A percentile compares a stretch with the other conserved stretches of the same genome.
phyloP scores from a whole-genome alignment of 306 rosid genomes.

The Inga oerstediana region DNA sequence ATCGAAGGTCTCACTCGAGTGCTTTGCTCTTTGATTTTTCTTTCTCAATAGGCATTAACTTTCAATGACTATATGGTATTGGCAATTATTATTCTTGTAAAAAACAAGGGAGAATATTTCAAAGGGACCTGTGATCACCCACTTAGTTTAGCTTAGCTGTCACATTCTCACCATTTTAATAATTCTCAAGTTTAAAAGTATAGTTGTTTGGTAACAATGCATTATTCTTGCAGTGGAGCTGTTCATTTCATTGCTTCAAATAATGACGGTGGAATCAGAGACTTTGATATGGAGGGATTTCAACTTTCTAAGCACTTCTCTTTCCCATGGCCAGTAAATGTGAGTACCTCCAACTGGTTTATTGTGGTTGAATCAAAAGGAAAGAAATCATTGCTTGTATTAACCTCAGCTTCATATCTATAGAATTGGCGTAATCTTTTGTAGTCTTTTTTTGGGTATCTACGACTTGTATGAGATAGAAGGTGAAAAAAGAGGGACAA shows the following conservation, averaged over 20 bases:
- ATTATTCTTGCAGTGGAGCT: constrained; percentile 60
- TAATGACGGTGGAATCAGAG: constrained; percentile 80
- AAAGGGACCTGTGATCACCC: background rate
- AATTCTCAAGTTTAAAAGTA: background rate
- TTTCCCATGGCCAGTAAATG: constrained; percentile 83
- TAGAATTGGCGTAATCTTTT: background rate
- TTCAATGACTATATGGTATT: constrained; percentile 9
- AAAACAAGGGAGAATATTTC: background rate
- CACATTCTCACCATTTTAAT: background rate
- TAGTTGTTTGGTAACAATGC: constrained; percentile 11
- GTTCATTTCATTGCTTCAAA: constrained; percentile 84
- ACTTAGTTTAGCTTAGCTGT: background rate
- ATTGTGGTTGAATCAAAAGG: background rate
- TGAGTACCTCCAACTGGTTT: constrained; percentile 36
- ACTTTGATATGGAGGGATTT: constrained; percentile 83
- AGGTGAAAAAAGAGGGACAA: background rate
- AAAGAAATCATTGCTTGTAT: background rate
- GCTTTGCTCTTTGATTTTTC: background rate
- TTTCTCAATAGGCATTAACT: background rate
- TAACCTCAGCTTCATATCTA: background rate
- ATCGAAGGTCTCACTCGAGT: constrained; percentile 52
- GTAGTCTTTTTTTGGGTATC: background rate
- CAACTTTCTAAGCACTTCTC: constrained; percentile 69
- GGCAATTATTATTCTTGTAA: constrained; percentile 1
- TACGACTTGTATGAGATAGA: background rate